Evolutionary conservation across 1,284 basidiomycete genomes (phyloP), one percentile per base, ranked within the genome.

Genomic region (Violaceomyces palustris): DNA sequence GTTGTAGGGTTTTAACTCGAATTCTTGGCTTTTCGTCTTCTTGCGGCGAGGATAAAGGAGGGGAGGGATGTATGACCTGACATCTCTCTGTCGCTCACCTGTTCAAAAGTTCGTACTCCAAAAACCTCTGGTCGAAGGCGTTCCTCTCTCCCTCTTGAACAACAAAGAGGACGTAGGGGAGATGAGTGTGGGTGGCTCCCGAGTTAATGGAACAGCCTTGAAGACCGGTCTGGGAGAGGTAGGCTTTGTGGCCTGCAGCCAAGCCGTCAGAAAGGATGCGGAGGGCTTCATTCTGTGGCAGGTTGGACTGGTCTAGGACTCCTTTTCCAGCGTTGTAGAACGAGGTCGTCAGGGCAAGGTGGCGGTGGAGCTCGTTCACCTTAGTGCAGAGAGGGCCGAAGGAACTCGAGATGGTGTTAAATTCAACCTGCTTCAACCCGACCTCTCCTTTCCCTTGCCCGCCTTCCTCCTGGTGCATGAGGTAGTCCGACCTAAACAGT

Each of bases 401-500:
- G 1, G 88, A 90, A 0, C 86, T 83, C 0, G 91, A 89, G 59
- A 97, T 93, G 5, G 93, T 97, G 74, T 98, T 98, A 76, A 97
- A 94, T 74, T 98, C 94, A 40, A 98, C 93, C 76, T 98, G 93
- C 73, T 91, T 94, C 49, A 98, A 76, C 22, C 78, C 76, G 9
- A 82, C 60, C 4, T 42, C 19, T 0, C 36, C 36, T 0, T 75
- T 57, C 18, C 46, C 45, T 5, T 30, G 26, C 7, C 37, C 29
- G 21, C 15, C 15, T 8, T 59, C 53, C 10, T 42, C 24, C 26
- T 78, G 74, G 67, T 98, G 88, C n/a, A 97, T 76, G 30, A 98
- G 79, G 74, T 97, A 98, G 75, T 98, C 93, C 12, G 89, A 93
- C 38, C 94, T 80, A 74, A 96, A 96, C n/a, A 98, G 77, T 10